Base-by-base conservation (phyloP, 1,139 yeast genomes). In the Komagataea norvegica region DNA sequence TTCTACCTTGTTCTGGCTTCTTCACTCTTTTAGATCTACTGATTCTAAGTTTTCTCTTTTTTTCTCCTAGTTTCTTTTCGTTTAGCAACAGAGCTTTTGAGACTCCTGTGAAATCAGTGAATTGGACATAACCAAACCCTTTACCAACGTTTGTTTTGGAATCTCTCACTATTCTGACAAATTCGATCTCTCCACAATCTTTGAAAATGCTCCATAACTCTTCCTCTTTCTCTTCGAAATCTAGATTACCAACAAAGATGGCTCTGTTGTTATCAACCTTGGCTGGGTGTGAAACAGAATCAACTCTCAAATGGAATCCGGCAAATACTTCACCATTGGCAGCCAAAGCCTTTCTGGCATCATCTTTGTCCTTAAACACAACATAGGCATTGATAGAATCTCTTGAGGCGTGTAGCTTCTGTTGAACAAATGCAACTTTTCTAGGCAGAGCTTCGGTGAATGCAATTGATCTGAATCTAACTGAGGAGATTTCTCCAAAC, bases 61-160 rank as follows among this genome's bases (percentile, higher is more conserved):
- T 61, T 53, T 62, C 60, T 22, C 56, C 55, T 35, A 64, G 56
- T 33, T 61, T 64, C 62, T 85, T 81, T 36, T 78, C 94, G 58
- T 89, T 75, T 45, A 87, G 65, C 46, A 87, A 61, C 42, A 93
- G 63, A 1, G 96, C 96, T 56, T 85, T 84, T 47, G 82, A 79
- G 11, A 93, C 96, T 27, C 82, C 71, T 42, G 81, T 74, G 19
- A 89, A 66, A 60, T 89, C 96, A 46, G 71, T 74, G 65, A 89
- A 93, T 62, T 91, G 97, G 24, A 93, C 88, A 59, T 88, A 85
- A 5, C 96, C 98, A 66, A 93, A 89, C 5, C 99, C 99, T 64
- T 91, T 93, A 49, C 98, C 99, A 46, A 91, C 69, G 54, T 93
- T 91, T 21, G 97, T 91, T 62, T 86, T 86, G 15, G 95, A 65